Evolutionary conservation across 306 rosid species (phyloP), one percentile per base, ranked within the genome.

Genomic region (Geum urbanum): DNA sequence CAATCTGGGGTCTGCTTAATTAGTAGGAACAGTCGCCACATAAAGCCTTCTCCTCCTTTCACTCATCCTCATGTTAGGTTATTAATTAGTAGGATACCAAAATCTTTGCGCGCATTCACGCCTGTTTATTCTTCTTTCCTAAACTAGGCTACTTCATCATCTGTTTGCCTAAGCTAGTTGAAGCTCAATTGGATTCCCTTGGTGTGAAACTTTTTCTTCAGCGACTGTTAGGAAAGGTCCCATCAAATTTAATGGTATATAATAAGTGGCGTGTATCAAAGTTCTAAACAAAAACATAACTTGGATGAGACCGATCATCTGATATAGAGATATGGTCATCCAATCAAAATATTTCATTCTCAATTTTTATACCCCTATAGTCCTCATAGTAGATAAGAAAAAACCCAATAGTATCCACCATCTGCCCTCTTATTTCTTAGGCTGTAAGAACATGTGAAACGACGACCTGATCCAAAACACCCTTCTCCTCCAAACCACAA

Each of bases 111-210:
- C 37, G 43, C 49, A 16, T 8, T 32, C 64, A 56, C 37, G 43
- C 49, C 9, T 8, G 73, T 55, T 65, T 24, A 44, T 55, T 70
- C n/a, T 14, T 15, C 41, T 55, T 43, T 43, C 74, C 65, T 44
- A 55, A 43, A 22, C 65, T 2, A 10, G 54, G 20, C 0, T 22
- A 43, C 65, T 32, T 40, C 20, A n/a, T n/a, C 39, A 43, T 9
- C 18, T 9, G 74, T 35, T 56, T 9, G 74, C 48, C 24, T 56
- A 70, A 61, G 65, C 6, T 19, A 59, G 35, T 15, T 32, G 19
- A 58, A 69, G 22, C 59, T 41, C 43, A 40, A 11, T 69, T 69
- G 63, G 65, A 70, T 70, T 49, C 59, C 35, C 37, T 32, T 55
- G 65, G 41, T 69, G 44, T 44, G 53, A 43, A 44, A 20, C 22